A percentile compares a stretch with the other conserved stretches of the same genome.
Evolutionary conservation across 768 basidiomycete species (phyloP).

Genomic region (Mycena rosella): DNA sequence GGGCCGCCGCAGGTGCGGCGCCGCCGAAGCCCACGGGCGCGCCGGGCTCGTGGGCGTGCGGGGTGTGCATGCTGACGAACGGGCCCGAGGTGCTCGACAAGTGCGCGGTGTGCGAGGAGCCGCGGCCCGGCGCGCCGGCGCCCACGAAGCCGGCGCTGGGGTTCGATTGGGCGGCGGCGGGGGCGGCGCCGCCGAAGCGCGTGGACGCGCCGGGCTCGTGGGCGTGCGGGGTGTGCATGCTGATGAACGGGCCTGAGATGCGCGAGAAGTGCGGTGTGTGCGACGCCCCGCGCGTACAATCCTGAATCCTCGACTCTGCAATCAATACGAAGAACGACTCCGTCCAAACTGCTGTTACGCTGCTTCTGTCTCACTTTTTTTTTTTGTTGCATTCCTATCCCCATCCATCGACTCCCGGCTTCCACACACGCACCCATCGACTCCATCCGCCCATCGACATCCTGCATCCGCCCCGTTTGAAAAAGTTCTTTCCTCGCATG

Average conservation of each 20-base stretch:
- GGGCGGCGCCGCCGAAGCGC: constrained; percentile 49
- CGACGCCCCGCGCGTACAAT: too few relatives aligned
- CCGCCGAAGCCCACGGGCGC: constrained; percentile 40
- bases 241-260: constrained; percentile 53
- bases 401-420: too few relatives aligned
- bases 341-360: too few relatives aligned
- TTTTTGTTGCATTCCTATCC: too few relatives aligned
- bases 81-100: constrained; percentile 54
- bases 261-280: constrained; percentile 57
- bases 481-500: too few relatives aligned
- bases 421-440: too few relatives aligned
- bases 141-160: constrained; percentile 24
- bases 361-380: too few relatives aligned
- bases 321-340: too few relatives aligned
- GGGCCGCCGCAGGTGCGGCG: constrained; percentile 60
- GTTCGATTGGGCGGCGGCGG: constrained; percentile 64
- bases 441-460: too few relatives aligned
- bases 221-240: constrained; percentile 60
- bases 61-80: constrained; percentile 56
- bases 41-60: constrained; percentile 58
- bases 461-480: too few relatives aligned
- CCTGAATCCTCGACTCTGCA: too few relatives aligned
- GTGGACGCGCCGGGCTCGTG: constrained; percentile 47
- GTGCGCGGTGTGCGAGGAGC: constrained; percentile 59
- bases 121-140: too few relatives aligned